Conservation (phyloP, 305 asterid species). For the Fraxinus nigra region DNA sequence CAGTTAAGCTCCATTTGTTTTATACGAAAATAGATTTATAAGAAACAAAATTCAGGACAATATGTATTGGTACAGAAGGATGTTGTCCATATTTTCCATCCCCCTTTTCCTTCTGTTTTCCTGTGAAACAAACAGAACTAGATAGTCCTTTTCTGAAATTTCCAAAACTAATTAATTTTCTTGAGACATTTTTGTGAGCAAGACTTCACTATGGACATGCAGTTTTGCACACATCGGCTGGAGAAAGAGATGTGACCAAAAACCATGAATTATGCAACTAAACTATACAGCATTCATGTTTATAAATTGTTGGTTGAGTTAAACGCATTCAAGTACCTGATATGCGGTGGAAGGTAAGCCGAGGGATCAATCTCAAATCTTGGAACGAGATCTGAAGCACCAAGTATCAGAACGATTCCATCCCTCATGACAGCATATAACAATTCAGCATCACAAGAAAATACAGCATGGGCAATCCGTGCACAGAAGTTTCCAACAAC, state of each 20-base stretch:
- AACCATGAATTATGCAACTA: background rate
- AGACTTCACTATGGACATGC: background rate
- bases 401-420: conserved; percentile 58
- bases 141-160: background rate
- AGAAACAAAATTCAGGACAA: background rate
- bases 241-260: background rate
- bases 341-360: conserved; percentile 49
- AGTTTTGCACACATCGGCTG: background rate
- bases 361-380: conserved; percentile 66
- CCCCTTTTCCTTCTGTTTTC: background rate
- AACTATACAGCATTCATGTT: background rate
- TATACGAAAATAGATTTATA: background rate
- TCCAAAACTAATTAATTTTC: background rate
- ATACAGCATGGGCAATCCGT: conserved; percentile 55
- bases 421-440: conserved; percentile 63
- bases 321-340: conserved; percentile 32
- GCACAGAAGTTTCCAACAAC: conserved; percentile 60
- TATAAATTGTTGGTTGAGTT: background rate
- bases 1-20: background rate
- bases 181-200: background rate
- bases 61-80: background rate
- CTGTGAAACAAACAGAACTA: background rate
- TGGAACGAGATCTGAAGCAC: conserved; percentile 53
- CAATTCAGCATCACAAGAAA: conserved; percentile 53
- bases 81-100: background rate